Evolutionary conservation across 805 yeast species (phyloP), one percentile per base, ranked within the genome.

Genomic region (Maudiozyma barnettii): DNA sequence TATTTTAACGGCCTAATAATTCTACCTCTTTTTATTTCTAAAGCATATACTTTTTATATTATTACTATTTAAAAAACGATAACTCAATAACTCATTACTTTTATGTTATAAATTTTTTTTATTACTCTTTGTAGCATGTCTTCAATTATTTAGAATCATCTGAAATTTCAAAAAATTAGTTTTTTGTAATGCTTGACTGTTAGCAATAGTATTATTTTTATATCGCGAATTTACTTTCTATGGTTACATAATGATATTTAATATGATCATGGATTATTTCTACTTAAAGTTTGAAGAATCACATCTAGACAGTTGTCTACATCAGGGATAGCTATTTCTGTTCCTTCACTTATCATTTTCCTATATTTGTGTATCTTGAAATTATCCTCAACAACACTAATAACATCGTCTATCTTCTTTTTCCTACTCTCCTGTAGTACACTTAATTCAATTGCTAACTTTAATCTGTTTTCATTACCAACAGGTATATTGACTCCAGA

Each of bases 241-340:
- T 37, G 23, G 23, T 37, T 37, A 37, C 40, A 37, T 37, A 39
- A 22, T 26, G 31, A 19, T 19, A 19, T 12, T 6, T 26, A 13
- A 16, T 16, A 5, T 26, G 16, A 21, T 21, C 37, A 44, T 31
- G 23, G 10, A 19, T 29, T 21, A 39, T 30, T 20, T 16, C 44
- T 43, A 8, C 39, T 51, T 39, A 63, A 48, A 41, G 59, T 57
- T 37, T 64, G 54, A 40, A 68, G 68, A 43, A 83, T 78, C 7
- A 81, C 83, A 57, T 81, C 83, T 45, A 83, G 68, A 51, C 81
- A 75, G 41, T 74, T 76, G 58, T 82, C 87, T 38, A 84, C 84
- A 54, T 82, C 85, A 52, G 76, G 77, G 20, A 80, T 73, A 10
- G 77, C 77, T 48, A 84, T 75, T 39, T 80, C 86, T 43, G 89